Percentiles rank a stretch among this genome's conserved stretches.
Conservation (phyloP, 352 stramenopile species). For the Peronospora farinosa region DNA sequence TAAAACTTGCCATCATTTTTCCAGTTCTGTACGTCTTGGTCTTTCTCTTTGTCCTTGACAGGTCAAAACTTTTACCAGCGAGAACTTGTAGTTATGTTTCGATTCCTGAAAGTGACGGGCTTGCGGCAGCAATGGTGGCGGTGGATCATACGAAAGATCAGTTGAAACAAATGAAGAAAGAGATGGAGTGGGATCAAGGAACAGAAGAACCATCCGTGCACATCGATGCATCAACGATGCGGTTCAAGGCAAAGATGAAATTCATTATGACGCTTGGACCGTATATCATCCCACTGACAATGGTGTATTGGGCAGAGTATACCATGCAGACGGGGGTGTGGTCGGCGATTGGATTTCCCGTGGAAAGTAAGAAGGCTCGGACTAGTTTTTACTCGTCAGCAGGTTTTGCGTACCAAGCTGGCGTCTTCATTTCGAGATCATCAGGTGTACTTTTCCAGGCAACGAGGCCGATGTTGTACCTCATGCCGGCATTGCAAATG, state of each 20-base stretch:
- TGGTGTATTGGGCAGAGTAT: conserved; percentile 93
- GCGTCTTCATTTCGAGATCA: conserved; percentile 90
- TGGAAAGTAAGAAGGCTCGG: conserved; percentile 58
- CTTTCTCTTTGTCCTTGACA: conserved; percentile 63
- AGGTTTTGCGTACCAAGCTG: conserved; percentile 88
- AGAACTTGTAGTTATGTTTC: conserved; percentile 35
- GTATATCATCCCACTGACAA: conserved; percentile 88
- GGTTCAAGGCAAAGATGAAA: conserved; percentile 46
- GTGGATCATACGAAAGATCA: conserved; percentile 6
- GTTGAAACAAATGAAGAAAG: conserved; percentile 17
- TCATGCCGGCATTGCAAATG: conserved; percentile 85
- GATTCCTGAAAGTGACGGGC: conserved; percentile 30
- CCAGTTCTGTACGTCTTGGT: conserved; percentile 54
- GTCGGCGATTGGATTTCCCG: conserved; percentile 91
- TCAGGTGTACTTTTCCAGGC: conserved; percentile 81
- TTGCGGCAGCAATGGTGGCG: conserved; percentile 4
- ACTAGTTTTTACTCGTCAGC: conserved; percentile 86
- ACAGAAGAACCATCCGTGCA: background rate
- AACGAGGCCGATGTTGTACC: conserved; percentile 69
- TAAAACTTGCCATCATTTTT: conserved; percentile 57
- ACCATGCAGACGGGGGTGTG: conserved; percentile 90
- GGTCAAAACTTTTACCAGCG: conserved; percentile 32
- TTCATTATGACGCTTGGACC: conserved; percentile 81
- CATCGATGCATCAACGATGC: conserved; percentile 34
- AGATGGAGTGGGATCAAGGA: conserved; percentile 9